These are phyloP conservation scores for Lathyrus oleraceus DNA, from an alignment of 306 rosid genomes.

Conservation along the genomic window DNA sequence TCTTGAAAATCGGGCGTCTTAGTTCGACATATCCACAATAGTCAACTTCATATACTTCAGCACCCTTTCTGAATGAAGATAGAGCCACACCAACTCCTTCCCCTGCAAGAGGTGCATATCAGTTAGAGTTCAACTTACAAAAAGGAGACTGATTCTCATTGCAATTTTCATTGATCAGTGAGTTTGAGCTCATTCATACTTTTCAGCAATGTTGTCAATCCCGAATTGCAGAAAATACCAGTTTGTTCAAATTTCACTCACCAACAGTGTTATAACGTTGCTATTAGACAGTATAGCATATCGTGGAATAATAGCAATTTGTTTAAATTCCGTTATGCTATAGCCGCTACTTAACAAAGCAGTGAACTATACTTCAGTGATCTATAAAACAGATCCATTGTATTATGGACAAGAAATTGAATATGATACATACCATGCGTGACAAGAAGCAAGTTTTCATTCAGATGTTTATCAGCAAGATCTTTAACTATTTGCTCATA, in stretches of 20 bases:
- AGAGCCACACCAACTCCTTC: constrained; percentile 85
- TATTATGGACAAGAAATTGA: neutral
- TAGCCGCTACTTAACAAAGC: neutral
- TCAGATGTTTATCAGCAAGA: constrained; percentile 73
- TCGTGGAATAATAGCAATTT: too few relatives aligned
- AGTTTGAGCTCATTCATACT: neutral
- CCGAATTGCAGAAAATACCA: neutral
- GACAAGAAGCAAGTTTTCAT: constrained; percentile 80
- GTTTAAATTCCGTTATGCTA: neutral
- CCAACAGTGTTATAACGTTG: neutral
- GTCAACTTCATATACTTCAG: constrained; percentile 52
- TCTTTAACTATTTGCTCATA: constrained; percentile 57
- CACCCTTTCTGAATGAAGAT: constrained; percentile 50
- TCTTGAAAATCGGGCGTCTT: constrained; percentile 57
- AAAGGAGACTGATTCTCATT: neutral
- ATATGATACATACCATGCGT: constrained; percentile 82
- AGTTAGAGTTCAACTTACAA: constrained; percentile 13
- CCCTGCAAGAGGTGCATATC: constrained; percentile 45
- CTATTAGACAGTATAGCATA: neutral
- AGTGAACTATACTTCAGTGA: neutral
- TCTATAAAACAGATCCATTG: neutral
- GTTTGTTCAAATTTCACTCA: neutral
- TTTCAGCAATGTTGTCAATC: neutral
- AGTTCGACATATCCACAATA: constrained; percentile 77
- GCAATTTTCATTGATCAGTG: neutral